Evolutionary conservation across 176 grass and related monocot genomes (phyloP).

Genomic region (Ensete glaucum): DNA sequence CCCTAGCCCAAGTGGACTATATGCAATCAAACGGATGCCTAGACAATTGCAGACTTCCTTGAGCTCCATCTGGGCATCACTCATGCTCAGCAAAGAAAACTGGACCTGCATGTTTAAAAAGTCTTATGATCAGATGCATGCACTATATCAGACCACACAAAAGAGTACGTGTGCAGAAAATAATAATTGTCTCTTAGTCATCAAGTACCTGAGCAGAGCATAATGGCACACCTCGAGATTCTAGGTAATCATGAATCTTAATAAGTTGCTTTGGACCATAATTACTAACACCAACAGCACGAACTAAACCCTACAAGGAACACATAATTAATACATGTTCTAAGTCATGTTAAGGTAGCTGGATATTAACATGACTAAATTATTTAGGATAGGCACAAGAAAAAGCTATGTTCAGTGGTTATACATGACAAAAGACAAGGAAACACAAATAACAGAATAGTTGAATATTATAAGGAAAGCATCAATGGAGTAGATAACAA

Average conservation of each 20-base stretch:
- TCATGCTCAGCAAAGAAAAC: constrained; percentile 83
- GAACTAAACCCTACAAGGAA: constrained; percentile 58
- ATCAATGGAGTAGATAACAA: too few relatives aligned
- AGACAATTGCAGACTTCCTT: constrained; percentile 71
- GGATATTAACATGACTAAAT: too few relatives aligned
- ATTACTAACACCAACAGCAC: constrained; percentile 85
- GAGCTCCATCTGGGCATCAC: constrained; percentile 68
- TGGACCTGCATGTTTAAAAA: constrained; percentile 44
- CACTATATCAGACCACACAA: neutral
- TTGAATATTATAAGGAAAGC: too few relatives aligned
- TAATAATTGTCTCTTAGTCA: neutral
- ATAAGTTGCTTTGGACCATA: constrained; percentile 86
- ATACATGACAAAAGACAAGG: too few relatives aligned
- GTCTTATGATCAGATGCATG: neutral
- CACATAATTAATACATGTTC: neutral
- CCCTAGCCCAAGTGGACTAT: constrained; percentile 78
- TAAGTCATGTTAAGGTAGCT: too few relatives aligned
- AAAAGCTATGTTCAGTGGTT: too few relatives aligned
- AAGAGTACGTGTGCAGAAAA: neutral
- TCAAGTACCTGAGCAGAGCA: constrained; percentile 73
- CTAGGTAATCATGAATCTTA: constrained; percentile 70
- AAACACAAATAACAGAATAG: too few relatives aligned
- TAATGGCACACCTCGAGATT: constrained; percentile 62
- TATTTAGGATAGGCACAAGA: too few relatives aligned
- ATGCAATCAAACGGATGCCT: constrained; percentile 68